A percentile compares a stretch with the other conserved stretches of the same genome.
Evolutionary conservation across 805 yeast genomes (phyloP).

Genomic region (Torulaspora delbrueckii): DNA sequence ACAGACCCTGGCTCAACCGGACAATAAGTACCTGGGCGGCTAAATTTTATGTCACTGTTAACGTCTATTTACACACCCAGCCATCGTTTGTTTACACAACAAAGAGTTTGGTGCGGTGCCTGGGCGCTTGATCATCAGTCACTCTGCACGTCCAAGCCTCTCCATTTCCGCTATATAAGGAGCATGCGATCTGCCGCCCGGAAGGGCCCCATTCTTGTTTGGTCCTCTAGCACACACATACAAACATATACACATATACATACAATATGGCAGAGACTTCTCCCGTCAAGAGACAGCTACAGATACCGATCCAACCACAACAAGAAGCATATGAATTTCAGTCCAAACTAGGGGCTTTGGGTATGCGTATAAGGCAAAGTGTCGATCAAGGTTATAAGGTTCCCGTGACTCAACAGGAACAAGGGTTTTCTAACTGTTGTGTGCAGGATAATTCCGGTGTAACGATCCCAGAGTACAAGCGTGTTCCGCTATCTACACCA

Average conservation of each 20-base stretch:
- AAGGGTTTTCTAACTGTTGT: constrained; percentile 12
- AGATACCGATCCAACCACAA: constrained; percentile 23
- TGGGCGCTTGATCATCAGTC: neutral
- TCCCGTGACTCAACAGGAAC: constrained; percentile 6
- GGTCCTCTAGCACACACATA: neutral
- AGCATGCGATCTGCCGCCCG: neutral
- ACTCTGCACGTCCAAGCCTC: neutral
- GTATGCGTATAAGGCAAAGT: constrained; percentile 68
- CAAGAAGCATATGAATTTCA: constrained; percentile 29
- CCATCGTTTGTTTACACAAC: constrained; percentile 14
- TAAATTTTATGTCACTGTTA: neutral
- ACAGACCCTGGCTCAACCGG: too few relatives aligned
- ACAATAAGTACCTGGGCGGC: neutral
- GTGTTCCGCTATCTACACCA: constrained; percentile 35
- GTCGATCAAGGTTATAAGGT: constrained; percentile 54
- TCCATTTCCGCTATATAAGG: neutral
- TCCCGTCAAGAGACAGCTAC: constrained; percentile 36
- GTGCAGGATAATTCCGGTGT: constrained; percentile 24
- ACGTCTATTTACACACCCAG: constrained; percentile 14
- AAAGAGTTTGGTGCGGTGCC: neutral
- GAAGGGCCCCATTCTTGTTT: neutral
- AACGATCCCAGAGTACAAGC: constrained; percentile 31
- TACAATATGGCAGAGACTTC: constrained; percentile 1
- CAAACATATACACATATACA: neutral
- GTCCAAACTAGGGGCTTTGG: constrained; percentile 48